Base-by-base conservation (phyloP, 176 grass and related monocot species). In the Otatea glauca region DNA sequence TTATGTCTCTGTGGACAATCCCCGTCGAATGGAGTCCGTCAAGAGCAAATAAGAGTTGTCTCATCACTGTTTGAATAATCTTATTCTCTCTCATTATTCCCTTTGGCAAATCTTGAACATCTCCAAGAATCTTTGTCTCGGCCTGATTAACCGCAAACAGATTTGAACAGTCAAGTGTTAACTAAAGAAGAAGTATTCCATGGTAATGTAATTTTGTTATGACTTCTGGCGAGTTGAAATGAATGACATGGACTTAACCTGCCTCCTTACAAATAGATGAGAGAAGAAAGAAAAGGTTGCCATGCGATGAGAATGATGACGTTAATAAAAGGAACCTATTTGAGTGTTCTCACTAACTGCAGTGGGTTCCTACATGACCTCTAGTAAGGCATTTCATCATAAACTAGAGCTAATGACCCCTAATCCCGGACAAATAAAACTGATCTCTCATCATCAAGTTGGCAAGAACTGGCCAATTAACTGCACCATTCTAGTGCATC, bases 1-100 rank as follows among this genome's bases (percentile, higher is more conserved):
- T 99, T 89, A 99, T 92, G 55, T 99, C 91, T 80, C 96, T 88
- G 70, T 99, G 96, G 71, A 99, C 91, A 92, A 99, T 99, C 48
- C 96, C 96, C 0, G 93, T 99, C 9, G 89, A 99, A 87, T 99
- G 96, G 80, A 99, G 93, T 38, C 96, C 93, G 78, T 99, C 96
- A 32, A 99, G 85, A 78, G 96, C 89, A 89, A 98, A 99, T 51
- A 99, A 89, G 32, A 99, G 89, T 90, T 99, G 96, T 81, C 96
- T 90, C 89, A 94, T 91, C 34, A 96, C 87, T 7, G 96, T 99
- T 90, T 99, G 96, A 84, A 96, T 90, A 70, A 98, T 95, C 75
- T 85, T 96, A 72, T 99, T 99, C 77, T 99, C 96, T 86, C 96
- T 90, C 6, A 82, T 86, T 86, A 96, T 49, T 16, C 96, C 90